These are phyloP conservation scores for Candida tetrigidarum DNA, from an alignment of 1,139 yeast species.

Conservation along the genomic window DNA sequence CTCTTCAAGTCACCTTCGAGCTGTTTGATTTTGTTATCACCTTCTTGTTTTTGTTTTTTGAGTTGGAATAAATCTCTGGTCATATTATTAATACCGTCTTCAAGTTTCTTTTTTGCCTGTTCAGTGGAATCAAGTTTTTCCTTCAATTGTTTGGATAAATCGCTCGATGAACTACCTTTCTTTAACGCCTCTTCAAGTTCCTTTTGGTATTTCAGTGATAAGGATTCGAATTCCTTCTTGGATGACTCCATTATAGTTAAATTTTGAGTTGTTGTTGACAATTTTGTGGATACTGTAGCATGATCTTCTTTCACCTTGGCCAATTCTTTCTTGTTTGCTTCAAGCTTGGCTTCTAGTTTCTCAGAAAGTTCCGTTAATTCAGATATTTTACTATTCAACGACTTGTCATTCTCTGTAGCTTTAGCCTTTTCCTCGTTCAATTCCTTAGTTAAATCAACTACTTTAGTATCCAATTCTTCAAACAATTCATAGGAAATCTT, in stretches of 20 bases:
- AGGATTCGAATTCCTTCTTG: constrained; percentile 35
- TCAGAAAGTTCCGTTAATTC: constrained; percentile 22
- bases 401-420: constrained; percentile 27
- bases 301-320: constrained; percentile 30
- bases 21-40: constrained; percentile 47
- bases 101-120: constrained; percentile 67
- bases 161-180: constrained; percentile 25
- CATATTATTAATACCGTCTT: constrained; percentile 90
- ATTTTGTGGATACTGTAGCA: constrained; percentile 28
- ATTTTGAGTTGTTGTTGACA: constrained; percentile 41
- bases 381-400: constrained; percentile 34
- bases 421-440: constrained; percentile 29
- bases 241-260: constrained; percentile 33
- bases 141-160: constrained; percentile 29
- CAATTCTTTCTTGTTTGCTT: constrained; percentile 16
- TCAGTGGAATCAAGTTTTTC: constrained; percentile 33
- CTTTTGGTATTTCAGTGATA: constrained; percentile 29
- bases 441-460: constrained; percentile 28
- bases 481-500: constrained; percentile 70
- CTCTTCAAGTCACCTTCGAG: constrained; percentile 43
- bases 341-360: constrained; percentile 17
- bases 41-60: constrained; percentile 59
- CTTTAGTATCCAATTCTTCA: constrained; percentile 60
- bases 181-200: constrained; percentile 37
- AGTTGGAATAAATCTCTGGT: constrained; percentile 76